Conservation (phyloP, 179 eudicot genomes). For the Spergularia azorica region DNA sequence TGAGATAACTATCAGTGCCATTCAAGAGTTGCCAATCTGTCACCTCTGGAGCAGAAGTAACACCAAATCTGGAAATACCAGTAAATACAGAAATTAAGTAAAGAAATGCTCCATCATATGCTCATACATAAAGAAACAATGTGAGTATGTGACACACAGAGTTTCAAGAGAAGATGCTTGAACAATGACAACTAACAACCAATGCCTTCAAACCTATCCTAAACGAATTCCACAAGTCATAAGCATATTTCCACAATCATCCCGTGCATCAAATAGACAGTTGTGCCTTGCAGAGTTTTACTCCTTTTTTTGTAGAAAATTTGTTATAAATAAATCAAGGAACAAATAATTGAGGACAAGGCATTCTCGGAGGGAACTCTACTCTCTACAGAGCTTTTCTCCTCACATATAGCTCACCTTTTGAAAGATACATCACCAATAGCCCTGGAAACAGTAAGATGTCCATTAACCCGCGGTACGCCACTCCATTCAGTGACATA, state of each 20-base stretch:
- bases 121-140: neutral
- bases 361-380: too few relatives aligned
- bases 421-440: conserved; percentile 90
- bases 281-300: neutral
- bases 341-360: too few relatives aligned
- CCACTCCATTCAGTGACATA: conserved; percentile 92
- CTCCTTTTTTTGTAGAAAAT: too few relatives aligned
- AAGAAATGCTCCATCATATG: neutral
- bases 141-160: neutral
- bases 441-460: conserved; percentile 94
- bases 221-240: neutral
- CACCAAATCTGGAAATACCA: conserved; percentile 74
- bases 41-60: conserved; percentile 89
- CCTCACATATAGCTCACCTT: conserved; percentile 50
- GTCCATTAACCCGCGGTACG: conserved; percentile 88
- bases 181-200: neutral
- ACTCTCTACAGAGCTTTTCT: neutral
- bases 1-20: conserved; percentile 79
- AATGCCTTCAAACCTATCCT: neutral
- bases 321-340: too few relatives aligned
- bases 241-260: neutral
- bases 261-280: neutral
- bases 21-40: conserved; percentile 90
- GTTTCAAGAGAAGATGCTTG: neutral
- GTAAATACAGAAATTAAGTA: neutral